Evolutionary conservation across 495 filamentous ascomycete genomes (phyloP), one percentile per base, ranked within the genome.

Genomic region (Talaromyces nanjingensis): DNA sequence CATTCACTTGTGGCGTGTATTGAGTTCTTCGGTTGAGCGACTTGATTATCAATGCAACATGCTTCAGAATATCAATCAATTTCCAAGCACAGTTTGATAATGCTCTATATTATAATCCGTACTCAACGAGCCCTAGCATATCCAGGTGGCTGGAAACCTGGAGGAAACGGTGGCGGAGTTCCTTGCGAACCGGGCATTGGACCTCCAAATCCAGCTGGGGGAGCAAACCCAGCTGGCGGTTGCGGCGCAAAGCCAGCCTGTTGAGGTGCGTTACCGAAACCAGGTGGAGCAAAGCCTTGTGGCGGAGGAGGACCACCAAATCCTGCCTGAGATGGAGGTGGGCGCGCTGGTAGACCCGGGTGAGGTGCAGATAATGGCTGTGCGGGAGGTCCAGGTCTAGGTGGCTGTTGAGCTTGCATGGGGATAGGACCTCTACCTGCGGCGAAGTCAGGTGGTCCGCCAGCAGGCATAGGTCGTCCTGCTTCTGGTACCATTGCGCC

Each of bases 301-400:
- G 59, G 90, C 18, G 56, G 56, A 31, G 56, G 56, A 7, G 91
- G 90, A 9, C 89, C 89, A 16, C 89, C 88, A 69, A 91, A 94
- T 8, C 89, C 89, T 61, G 78, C 87, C 66, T 92, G 88, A 42
- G 87, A 90, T 3, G 88, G 90, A 2, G 91, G 91, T 1, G 92
- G 91, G 31, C 91, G 82, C 25, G 90, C 88, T 20, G 91, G 92
- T 14, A 93, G 74, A 24, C 91, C 89, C 5, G 88, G 87, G 2
- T 91, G 92, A 1, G 91, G 87, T 24, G 89, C 83, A 72, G 71
- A 81, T 74, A 82, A 80, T 73, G 70, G 81, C 68, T 65, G 75
- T 64, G 69, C 71, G 63, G 77, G 75, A 68, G 71, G 76, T 64
- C 70, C 68, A 60, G 81, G 75, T 64, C 78, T 70, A 64, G 65